Evolutionary conservation across 2,329 filamentous ascomycete species (phyloP).

Genomic region (Phoma herbarum): DNA sequence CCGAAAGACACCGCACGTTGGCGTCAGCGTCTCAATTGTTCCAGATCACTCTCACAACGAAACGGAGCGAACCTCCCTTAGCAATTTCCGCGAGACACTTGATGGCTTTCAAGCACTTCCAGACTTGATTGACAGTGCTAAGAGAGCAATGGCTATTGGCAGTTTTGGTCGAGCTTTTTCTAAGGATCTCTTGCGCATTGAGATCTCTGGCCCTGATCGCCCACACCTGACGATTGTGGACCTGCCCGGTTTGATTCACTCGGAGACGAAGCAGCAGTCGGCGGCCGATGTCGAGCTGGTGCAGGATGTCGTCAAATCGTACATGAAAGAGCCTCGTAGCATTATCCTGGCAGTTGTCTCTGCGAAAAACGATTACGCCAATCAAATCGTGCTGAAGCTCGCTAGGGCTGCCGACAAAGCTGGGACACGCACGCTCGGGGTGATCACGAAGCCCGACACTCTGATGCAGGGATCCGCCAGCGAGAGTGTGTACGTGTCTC

Average conservation of each 20-base stretch:
- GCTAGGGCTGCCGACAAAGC: conserved; percentile 11
- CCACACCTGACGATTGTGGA: conserved; percentile 64
- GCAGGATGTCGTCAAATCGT: conserved; percentile 54
- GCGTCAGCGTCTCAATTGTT: conserved; percentile 55
- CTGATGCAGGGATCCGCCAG: conserved; percentile 38
- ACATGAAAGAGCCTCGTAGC: conserved; percentile 54
- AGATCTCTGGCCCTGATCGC: conserved; percentile 43
- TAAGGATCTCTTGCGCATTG: conserved; percentile 38
- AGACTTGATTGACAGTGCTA: conserved; percentile 55
- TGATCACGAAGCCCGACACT: conserved; percentile 53
- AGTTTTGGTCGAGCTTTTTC: conserved; percentile 27
- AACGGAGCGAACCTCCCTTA: conserved; percentile 24
- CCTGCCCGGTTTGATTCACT: conserved; percentile 62
- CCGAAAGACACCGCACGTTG: conserved; percentile 50
- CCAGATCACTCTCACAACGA: conserved; percentile 27
- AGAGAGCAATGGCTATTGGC: conserved; percentile 62
- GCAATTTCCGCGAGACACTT: conserved; percentile 30
- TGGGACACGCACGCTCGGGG: conserved; percentile 1
- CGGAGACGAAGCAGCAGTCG: conserved; percentile 56
- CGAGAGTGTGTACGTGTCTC: conserved; percentile 28
- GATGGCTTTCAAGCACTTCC: conserved; percentile 42
- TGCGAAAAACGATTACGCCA: conserved; percentile 53
- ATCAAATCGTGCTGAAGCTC: conserved; percentile 49
- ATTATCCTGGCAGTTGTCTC: conserved; percentile 59
- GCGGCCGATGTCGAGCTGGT: conserved; percentile 58